Conservation (phyloP, 805 yeast genomes). For the Candida taoyuanica region DNA sequence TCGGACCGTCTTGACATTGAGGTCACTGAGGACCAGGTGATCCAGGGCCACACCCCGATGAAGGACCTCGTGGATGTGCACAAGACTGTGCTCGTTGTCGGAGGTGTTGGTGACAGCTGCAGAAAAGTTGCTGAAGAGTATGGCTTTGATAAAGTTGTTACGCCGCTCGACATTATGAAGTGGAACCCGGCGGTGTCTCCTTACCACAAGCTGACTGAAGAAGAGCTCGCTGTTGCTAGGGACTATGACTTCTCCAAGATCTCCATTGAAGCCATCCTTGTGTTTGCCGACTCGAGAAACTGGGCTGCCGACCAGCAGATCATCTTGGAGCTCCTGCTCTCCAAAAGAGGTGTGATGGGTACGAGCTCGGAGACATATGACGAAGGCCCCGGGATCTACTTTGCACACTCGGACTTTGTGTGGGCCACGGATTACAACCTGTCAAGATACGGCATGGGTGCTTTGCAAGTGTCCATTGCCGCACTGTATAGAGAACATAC, state of each 20-base stretch:
- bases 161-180: constrained; percentile 76
- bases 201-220: constrained; percentile 72
- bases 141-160: constrained; percentile 78
- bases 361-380: constrained; percentile 65
- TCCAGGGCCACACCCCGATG: constrained; percentile 95
- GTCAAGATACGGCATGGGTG: constrained; percentile 92
- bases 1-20: constrained; percentile 53
- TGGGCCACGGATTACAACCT: constrained; percentile 88
- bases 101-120: constrained; percentile 84
- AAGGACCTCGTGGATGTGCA: constrained; percentile 65
- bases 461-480: constrained; percentile 82
- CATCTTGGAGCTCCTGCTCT: constrained; percentile 72
- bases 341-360: constrained; percentile 80
- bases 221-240: constrained; percentile 50
- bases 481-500: constrained; percentile 83
- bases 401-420: constrained; percentile 88
- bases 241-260: constrained; percentile 62
- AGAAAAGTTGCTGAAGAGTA: constrained; percentile 77
- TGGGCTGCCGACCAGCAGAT: constrained; percentile 95
- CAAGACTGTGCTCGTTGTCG: constrained; percentile 77
- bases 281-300: constrained; percentile 87
- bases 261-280: constrained; percentile 74
- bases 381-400: constrained; percentile 78
- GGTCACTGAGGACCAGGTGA: constrained; percentile 72
- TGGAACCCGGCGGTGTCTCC: constrained; percentile 89